These are phyloP conservation scores for Dalbergia cultrata DNA, from an alignment of 306 rosid genomes.

Conservation along the genomic window DNA sequence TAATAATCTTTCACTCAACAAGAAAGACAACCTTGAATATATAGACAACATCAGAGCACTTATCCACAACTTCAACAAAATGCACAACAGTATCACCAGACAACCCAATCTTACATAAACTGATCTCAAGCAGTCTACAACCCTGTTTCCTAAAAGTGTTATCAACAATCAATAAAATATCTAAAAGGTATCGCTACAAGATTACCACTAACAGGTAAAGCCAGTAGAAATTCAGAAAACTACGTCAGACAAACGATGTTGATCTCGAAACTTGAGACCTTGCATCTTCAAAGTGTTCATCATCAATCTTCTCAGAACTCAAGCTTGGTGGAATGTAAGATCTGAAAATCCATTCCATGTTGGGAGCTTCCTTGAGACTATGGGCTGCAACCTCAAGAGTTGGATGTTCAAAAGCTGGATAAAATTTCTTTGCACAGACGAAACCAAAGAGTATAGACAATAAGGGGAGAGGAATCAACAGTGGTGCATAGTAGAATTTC, in stretches of 20 bases:
- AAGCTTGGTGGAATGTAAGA: constrained; percentile 81
- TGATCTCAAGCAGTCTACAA: constrained; percentile 28
- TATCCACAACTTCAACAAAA: constrained; percentile 34
- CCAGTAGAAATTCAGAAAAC: constrained; percentile 27
- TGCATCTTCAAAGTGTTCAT: constrained; percentile 79
- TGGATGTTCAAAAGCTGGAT: constrained; percentile 58
- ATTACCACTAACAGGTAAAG: constrained; percentile 33
- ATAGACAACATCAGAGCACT: constrained; percentile 9
- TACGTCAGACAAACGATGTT: constrained; percentile 58
- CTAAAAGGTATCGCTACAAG: constrained; percentile 34
- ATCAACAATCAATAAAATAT: constrained; percentile 52
- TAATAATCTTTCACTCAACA: too few relatives aligned
- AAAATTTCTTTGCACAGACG: constrained; percentile 71
- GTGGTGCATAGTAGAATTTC: constrained; percentile 59
- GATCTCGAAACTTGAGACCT: constrained; percentile 71
- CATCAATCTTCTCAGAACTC: constrained; percentile 72
- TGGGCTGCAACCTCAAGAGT: constrained; percentile 73
- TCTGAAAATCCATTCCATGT: constrained; percentile 74
- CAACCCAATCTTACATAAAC: constrained; percentile 30
- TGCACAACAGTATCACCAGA: constrained; percentile 25
- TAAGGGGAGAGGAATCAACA: constrained; percentile 73
- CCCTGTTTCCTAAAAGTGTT: constrained; percentile 48
- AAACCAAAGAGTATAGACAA: constrained; percentile 63
- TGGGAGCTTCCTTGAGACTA: constrained; percentile 65
- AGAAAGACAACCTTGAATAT: constrained; percentile 2